Conservation (phyloP, 139 green algal species). For the Chlamydomonas asymmetrica region DNA sequence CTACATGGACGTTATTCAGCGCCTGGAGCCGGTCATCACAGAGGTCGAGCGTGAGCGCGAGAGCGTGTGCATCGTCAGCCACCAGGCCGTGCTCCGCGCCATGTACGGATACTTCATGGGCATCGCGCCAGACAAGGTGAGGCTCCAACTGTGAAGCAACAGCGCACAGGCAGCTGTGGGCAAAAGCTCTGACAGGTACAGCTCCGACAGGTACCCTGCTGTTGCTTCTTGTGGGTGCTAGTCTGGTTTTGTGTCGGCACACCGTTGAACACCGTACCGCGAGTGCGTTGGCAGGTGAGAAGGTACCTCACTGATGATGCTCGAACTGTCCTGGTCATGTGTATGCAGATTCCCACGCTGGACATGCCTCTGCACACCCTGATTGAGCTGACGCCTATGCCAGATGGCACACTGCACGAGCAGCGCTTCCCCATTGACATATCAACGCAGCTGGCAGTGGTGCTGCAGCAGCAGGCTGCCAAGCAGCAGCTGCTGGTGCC, state of each 20-base stretch:
- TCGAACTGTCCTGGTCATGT: background rate
- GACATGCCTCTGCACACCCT: conserved; percentile 90
- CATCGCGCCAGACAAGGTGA: background rate
- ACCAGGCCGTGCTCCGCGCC: conserved; percentile 83
- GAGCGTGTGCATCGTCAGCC: conserved; percentile 80
- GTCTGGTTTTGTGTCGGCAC: background rate
- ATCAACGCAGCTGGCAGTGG: background rate
- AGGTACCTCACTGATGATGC: too few species aligned
- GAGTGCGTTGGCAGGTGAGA: too few species aligned
- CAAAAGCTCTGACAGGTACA: too few species aligned
- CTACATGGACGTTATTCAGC: conserved; percentile 91
- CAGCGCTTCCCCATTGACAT: conserved; percentile 44
- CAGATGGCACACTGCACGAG: conserved; percentile 83
- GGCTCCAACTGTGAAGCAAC: background rate
- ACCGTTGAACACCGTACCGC: too few species aligned
- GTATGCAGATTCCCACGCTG: conserved; percentile 65
- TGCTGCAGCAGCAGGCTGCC: background rate
- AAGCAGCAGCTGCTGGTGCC: background rate
- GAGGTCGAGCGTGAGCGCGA: conserved; percentile 91
- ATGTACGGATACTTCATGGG: conserved; percentile 86
- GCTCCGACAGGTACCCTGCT: background rate
- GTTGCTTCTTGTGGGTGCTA: background rate
- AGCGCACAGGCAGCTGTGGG: too few species aligned
- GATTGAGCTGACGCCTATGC: conserved; percentile 86
- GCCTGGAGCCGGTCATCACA: conserved; percentile 90